Evolutionary conservation across 805 yeast species (phyloP).

Genomic region (Starmerella etchellsii): DNA sequence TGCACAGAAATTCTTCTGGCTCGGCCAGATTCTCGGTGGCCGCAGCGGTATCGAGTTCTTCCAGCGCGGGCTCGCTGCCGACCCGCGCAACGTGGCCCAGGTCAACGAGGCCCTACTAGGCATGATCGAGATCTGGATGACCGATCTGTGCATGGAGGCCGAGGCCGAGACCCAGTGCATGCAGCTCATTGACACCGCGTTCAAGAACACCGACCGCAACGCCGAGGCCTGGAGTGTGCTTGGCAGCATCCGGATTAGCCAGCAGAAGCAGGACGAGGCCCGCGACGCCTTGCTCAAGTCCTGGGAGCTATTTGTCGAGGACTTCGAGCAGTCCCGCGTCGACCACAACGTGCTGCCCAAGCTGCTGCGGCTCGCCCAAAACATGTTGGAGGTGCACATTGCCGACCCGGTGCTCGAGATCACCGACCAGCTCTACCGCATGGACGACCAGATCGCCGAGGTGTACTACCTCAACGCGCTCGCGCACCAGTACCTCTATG

Average conservation of each 20-base stretch:
- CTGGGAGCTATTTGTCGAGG: conserved; percentile 56
- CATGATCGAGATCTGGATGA: conserved; percentile 85
- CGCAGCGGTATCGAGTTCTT: conserved; percentile 51
- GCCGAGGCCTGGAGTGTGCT: conserved; percentile 74
- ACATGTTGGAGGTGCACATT: conserved; percentile 62
- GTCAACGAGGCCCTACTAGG: conserved; percentile 69
- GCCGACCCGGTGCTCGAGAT: conserved; percentile 57
- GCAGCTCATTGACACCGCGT: conserved; percentile 48
- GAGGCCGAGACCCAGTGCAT: conserved; percentile 78
- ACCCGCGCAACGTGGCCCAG: background rate
- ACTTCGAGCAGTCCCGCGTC: conserved; percentile 24
- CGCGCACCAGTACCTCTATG: conserved; percentile 33
- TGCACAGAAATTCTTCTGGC: conserved; percentile 71
- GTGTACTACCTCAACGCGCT: conserved; percentile 73
- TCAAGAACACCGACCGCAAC: conserved; percentile 39
- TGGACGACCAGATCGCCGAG: conserved; percentile 77
- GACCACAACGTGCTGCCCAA: conserved; percentile 48
- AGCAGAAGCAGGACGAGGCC: conserved; percentile 66
- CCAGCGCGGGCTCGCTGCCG: conserved; percentile 45
- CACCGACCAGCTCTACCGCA: conserved; percentile 52
- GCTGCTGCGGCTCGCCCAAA: conserved; percentile 56
- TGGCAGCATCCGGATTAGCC: conserved; percentile 82
- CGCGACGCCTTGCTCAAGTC: conserved; percentile 48
- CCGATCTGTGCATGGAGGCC: conserved; percentile 88
- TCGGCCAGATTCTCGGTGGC: conserved; percentile 88